Conservation (phyloP, 495 filamentous ascomycete species). For the Penicillium angulare region DNA sequence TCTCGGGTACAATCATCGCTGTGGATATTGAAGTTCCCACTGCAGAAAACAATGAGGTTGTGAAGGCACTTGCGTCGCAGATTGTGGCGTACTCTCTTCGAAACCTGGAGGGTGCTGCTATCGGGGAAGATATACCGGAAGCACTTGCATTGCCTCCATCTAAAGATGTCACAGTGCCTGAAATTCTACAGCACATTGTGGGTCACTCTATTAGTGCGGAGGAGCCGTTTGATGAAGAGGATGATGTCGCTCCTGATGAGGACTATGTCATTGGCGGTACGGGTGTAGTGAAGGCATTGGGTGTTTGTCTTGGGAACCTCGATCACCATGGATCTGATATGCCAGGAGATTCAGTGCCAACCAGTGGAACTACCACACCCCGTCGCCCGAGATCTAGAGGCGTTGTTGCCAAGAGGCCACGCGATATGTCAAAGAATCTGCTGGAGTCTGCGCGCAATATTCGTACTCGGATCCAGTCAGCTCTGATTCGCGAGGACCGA, state of each 20-base stretch:
- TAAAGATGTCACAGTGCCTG: constrained; percentile 52
- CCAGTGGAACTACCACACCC: constrained; percentile 57
- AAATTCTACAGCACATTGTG: constrained; percentile 67
- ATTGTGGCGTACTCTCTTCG: constrained; percentile 90
- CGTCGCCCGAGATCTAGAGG: constrained; percentile 41
- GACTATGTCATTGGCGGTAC: constrained; percentile 96
- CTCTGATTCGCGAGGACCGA: constrained; percentile 72
- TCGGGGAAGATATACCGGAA: constrained; percentile 45
- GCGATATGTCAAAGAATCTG: constrained; percentile 88
- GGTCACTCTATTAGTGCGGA: constrained; percentile 39
- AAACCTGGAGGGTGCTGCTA: constrained; percentile 72
- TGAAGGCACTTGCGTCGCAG: constrained; percentile 89
- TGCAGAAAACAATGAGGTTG: constrained; percentile 75
- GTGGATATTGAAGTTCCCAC: constrained; percentile 89
- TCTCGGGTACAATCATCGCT: constrained; percentile 79
- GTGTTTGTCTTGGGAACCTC: constrained; percentile 79
- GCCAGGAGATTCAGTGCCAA: constrained; percentile 38
- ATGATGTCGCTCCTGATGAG: constrained; percentile 77
- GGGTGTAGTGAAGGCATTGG: constrained; percentile 89
- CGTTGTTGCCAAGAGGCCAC: constrained; percentile 63
- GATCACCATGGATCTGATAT: constrained; percentile 39
- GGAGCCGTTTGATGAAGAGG: constrained; percentile 57
- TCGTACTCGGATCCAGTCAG: constrained; percentile 76
- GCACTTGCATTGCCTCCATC: constrained; percentile 30
- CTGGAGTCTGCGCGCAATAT: constrained; percentile 86